These are phyloP conservation scores for Umbelopsis ramanniana DNA, from an alignment of 192 early-diverging fungal species.

Conservation along the genomic window DNA sequence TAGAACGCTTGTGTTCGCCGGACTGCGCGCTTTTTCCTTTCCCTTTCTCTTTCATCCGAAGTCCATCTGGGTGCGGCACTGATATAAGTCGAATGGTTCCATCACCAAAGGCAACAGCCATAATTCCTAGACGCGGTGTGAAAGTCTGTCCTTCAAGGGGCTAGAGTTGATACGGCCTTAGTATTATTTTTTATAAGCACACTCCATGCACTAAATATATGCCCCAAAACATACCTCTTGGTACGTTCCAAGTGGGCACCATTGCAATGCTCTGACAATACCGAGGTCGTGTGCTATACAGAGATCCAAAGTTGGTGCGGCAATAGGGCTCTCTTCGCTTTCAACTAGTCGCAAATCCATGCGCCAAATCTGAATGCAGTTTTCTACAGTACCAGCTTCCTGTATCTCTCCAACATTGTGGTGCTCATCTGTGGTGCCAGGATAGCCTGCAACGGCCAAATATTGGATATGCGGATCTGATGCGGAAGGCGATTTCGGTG, in stretches of 20 bases:
- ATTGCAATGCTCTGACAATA: slow-evolving; percentile 35
- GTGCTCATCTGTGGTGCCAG: slow-evolving; percentile 26
- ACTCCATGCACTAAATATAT: neutral
- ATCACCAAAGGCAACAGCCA: slow-evolving; percentile 43
- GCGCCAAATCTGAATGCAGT: slow-evolving; percentile 50
- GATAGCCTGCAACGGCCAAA: slow-evolving; percentile 45
- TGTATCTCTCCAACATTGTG: slow-evolving; percentile 27
- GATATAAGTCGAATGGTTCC: slow-evolving; percentile 33
- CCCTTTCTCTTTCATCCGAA: neutral
- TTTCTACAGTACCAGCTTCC: neutral
- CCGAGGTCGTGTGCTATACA: slow-evolving; percentile 49
- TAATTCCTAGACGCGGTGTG: slow-evolving; percentile 40
- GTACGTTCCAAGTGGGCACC: slow-evolving; percentile 52
- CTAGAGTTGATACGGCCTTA: neutral
- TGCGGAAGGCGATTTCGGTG: slow-evolving; percentile 26
- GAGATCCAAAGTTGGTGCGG: slow-evolving; percentile 37
- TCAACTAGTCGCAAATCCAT: slow-evolving; percentile 23
- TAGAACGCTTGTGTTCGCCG: neutral
- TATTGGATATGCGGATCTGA: slow-evolving; percentile 35
- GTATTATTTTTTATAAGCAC: too few species aligned
- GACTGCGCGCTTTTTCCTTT: neutral
- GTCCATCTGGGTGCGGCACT: slow-evolving; percentile 39
- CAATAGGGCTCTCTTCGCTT: neutral
- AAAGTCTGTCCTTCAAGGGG: neutral
- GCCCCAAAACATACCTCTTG: slow-evolving; percentile 24